phyloP scores from a whole-genome alignment of 1,284 basidiomycete genomes.

The Marasmius oreades region DNA sequence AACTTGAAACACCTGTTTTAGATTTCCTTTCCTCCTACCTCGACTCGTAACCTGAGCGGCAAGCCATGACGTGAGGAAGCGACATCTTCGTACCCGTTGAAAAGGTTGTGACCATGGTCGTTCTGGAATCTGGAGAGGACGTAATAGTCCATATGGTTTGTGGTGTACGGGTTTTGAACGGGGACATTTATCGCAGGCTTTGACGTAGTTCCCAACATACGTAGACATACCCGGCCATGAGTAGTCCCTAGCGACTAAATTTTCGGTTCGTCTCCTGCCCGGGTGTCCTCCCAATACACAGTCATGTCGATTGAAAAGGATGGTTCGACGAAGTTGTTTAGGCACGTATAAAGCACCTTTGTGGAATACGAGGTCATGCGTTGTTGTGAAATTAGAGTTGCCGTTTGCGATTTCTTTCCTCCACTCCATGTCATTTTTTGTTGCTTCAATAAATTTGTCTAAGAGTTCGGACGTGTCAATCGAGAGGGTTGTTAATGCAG shows the following conservation, averaged over 20 bases:
- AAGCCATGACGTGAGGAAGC: too few species aligned
- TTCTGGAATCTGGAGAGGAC: constrained; percentile 19
- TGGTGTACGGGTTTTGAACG: not conserved
- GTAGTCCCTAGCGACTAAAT: constrained; percentile 4
- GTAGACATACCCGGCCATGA: constrained; percentile 17
- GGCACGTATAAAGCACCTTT: constrained; percentile 13
- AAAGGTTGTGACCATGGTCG: constrained; percentile 28
- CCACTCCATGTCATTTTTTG: not conserved
- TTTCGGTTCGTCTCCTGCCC: constrained; percentile 11
- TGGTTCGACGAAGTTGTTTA: not conserved
- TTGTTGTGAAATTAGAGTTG: not conserved
- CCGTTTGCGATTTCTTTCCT: not conserved
- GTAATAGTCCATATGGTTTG: not conserved
- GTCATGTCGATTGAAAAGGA: constrained; percentile 12
- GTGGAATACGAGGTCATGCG: constrained; percentile 10
- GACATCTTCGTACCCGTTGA: too few species aligned
- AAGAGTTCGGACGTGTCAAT: not conserved
- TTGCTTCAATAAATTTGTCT: not conserved
- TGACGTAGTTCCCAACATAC: constrained; percentile 8
- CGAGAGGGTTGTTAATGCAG: not conserved
- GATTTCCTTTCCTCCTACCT: too few species aligned
- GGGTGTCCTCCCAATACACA: constrained; percentile 11
- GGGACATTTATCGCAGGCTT: not conserved
- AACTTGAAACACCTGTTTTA: too few species aligned
- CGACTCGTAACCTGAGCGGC: too few species aligned